Evolutionary conservation across 805 yeast species (phyloP), one percentile per base, ranked within the genome.

Genomic region (Debaryomyces maramus): DNA sequence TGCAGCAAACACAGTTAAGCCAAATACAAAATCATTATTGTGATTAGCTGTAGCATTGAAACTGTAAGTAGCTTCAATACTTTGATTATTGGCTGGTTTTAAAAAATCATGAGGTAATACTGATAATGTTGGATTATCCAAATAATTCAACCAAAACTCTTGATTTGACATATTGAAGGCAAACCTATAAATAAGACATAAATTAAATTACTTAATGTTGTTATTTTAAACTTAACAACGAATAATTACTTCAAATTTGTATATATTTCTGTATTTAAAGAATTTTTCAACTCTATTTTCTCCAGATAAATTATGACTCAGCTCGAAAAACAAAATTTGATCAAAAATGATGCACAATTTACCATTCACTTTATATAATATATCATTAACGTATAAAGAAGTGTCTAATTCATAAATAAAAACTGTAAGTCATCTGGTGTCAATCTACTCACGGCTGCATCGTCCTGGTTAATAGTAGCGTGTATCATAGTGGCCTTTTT

Each of bases 401-500:
- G 14, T 5, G 4, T 14, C 46, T 66, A 91, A 54, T 88, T 89
- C 72, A 81, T 85, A 64, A 93, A 93, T 67, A 93, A 75, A 63
- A 93, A 93, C 63, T 93, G 97, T 67, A 93, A 75, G 60, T 93
- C 99, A 27, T 88, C 95, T 0, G 97, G 95, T 0, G 97, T 89
- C 46, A 93, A 72, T 45, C 90, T 72, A 56, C 77, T 89, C 33
- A 93, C 84, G 1, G 99, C 98, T 10, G 83, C 85, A 49, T 88
- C 95, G 53, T 93, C 99, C 40, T 84, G 83, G 46, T 90, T 95
- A 39, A 93, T 85, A 0, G 98, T 93, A 1, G 99, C 99, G 60
- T 88, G 85, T 45, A 93, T 93, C 99, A 93, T 93, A 52, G 88
- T 88, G 9, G 99, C 98, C 69, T 93, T 93, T 67, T 93, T 95